Evolutionary conservation across 805 yeast genomes (phyloP), one percentile per base, ranked within the genome.

Genomic region (fission yeast (Schizosaccharomyces pombe)): DNA sequence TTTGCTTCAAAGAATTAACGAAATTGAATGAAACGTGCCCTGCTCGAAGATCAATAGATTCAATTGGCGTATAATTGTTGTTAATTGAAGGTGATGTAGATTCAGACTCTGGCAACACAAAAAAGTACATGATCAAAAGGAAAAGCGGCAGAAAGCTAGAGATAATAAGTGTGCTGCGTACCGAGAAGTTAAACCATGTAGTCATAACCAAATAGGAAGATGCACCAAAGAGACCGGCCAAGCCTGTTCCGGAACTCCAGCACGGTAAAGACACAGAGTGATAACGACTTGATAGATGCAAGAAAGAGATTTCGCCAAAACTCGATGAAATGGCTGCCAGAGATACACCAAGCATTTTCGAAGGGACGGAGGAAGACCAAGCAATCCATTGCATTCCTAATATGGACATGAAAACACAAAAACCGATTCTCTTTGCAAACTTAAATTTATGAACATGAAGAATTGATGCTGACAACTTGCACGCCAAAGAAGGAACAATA

Each of bases 201-300:
- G 96, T 89, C 60, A 84, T 57, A 1, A 81, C 59, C 73, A 89
- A 61, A 62, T 76, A 87, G 12, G 75, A 62, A 54, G 82, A 83
- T 55, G 66, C 60, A 0, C 97, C 98, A 19, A 76, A 73, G 4
- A 89, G 65, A 0, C 98, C 98, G 0, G 98, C 97, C 19, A 85
- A 94, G 2, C 98, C 97, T 0, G 97, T 89, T 1, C 98, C 98
- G 5, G 86, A 76, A 22, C 94, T 82, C 77, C 93, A 89, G 0
- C 94, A 96, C 53, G 80, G 77, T 51, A 89, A 52, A 14, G 60
- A 52, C 12, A 57, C 69, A 3, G 93, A 71, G n/a, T 63, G 59
- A 64, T 78, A 85, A 60, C 71, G 80, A 63, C 87, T 95, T 1
- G 95, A 85, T 65, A 89, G 68, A 64, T 84, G 94, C 47, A 89